A percentile compares a stretch with the other conserved stretches of the same genome.
Conservation (phyloP, 208 protist genomes). For the Crithidia mellificae region DNA sequence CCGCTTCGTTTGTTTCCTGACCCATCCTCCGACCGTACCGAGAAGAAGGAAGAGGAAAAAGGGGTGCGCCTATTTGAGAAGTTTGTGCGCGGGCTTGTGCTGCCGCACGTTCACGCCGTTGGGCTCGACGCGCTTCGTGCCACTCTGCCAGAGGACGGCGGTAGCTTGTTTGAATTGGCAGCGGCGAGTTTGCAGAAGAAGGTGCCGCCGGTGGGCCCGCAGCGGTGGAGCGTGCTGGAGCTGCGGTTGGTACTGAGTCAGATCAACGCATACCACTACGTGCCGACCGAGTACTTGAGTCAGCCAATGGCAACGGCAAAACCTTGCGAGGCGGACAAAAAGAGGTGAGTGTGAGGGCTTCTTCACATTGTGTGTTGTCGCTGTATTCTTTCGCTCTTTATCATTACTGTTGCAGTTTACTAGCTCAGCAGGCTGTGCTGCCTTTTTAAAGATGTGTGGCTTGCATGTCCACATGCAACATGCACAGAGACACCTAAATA, state of each 20-base stretch:
- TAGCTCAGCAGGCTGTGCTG: too few relatives aligned
- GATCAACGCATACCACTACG: constrained; percentile 41
- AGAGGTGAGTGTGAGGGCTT: background rate
- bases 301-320: background rate
- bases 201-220: constrained; percentile 39
- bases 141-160: constrained; percentile 41
- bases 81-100: constrained; percentile 47
- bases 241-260: constrained; percentile 53
- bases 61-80: constrained; percentile 39
- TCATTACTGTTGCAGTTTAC: too few relatives aligned
- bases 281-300: constrained; percentile 25
- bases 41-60: background rate
- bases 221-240: constrained; percentile 69
- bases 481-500: too few relatives aligned
- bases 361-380: background rate
- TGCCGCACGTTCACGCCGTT: constrained; percentile 31
- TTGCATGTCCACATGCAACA: too few relatives aligned
- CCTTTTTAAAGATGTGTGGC: too few relatives aligned
- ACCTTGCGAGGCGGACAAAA: background rate
- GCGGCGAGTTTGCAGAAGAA: constrained; percentile 34
- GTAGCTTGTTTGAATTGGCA: constrained; percentile 36
- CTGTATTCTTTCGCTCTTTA: background rate
- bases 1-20: constrained; percentile 44
- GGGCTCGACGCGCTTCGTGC: constrained; percentile 33
- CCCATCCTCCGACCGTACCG: background rate